Conservation (phyloP, 306 rosid species). For the Cucurbita argyrosperma region DNA sequence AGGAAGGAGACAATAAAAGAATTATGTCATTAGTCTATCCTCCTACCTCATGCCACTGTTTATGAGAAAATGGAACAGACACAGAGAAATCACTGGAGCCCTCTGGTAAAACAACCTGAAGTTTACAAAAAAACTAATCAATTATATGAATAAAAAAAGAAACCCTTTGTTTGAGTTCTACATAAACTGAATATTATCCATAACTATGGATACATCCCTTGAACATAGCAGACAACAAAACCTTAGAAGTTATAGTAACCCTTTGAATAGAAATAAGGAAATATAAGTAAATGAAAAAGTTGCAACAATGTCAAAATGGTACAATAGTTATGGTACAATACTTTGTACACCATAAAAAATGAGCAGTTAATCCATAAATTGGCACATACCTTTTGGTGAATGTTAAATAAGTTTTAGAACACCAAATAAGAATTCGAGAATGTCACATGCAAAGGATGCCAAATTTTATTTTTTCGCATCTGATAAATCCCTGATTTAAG, state of each 20-base stretch:
- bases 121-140: constrained; percentile 14
- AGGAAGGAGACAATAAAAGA: background rate
- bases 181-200: constrained; percentile 10
- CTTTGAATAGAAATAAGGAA: background rate
- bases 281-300: background rate
- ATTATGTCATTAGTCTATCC: background rate
- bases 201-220: background rate
- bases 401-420: background rate
- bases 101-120: constrained; percentile 97
- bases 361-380: background rate
- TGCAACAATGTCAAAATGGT: background rate
- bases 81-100: constrained; percentile 66
- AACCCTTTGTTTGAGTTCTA: background rate
- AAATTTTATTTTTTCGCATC: background rate
- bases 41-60: constrained; percentile 67
- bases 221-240: background rate
- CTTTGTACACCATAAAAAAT: background rate
- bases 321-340: background rate
- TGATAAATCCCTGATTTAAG: background rate
- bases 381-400: background rate
- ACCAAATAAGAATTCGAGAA: background rate
- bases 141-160: background rate
- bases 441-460: background rate
- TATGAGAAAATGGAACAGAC: constrained; percentile 63
- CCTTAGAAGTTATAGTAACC: background rate